Percentiles rank a stretch among this genome's conserved stretches.
These are phyloP conservation scores for Pseudogymnoascus sp. DNA, from an alignment of 2,329 filamentous ascomycete genomes.

Conservation along the genomic window DNA sequence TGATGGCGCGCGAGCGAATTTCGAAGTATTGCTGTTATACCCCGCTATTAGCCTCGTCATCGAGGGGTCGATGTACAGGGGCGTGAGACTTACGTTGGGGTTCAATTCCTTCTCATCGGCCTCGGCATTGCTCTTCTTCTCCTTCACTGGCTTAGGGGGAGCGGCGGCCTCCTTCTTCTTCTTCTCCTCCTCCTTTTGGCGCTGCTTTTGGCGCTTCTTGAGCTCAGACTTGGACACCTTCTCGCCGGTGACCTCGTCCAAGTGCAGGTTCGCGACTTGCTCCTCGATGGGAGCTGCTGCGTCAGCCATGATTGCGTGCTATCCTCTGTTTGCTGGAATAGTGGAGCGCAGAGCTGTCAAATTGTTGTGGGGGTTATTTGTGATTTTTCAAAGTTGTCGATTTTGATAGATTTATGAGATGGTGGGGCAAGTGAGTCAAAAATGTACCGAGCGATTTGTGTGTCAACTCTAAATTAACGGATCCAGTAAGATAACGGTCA, in stretches of 20 bases:
- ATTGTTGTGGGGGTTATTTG: slow-evolving; percentile 1
- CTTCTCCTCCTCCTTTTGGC: slow-evolving; percentile 83
- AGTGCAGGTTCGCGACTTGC: slow-evolving; percentile 63
- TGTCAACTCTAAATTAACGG: slow-evolving; percentile 1
- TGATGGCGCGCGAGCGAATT: slow-evolving; percentile 79
- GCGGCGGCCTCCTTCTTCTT: slow-evolving; percentile 71
- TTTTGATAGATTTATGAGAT: slow-evolving; percentile 9
- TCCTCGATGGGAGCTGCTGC: slow-evolving; percentile 22
- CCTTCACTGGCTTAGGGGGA: slow-evolving; percentile 50
- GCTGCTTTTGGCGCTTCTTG: slow-evolving; percentile 93
- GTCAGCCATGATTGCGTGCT: slow-evolving; percentile 27
- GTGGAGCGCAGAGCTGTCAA: slow-evolving; percentile 9
- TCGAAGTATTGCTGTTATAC: slow-evolving; percentile 78
- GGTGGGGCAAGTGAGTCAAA: slow-evolving; percentile 10
- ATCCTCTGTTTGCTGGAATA: not conserved
- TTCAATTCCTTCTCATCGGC: slow-evolving; percentile 66
- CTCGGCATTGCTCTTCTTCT: slow-evolving; percentile 47
- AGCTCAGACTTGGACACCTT: slow-evolving; percentile 76
- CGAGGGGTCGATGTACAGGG: not conserved
- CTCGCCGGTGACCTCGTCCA: slow-evolving; percentile 93
- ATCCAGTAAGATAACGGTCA: not conserved
- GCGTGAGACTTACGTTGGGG: slow-evolving; percentile 53
- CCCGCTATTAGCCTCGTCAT: not conserved
- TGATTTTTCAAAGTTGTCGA: slow-evolving; percentile 8
- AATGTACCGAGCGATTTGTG: slow-evolving; percentile 3